Evolutionary conservation across 768 basidiomycete species (phyloP), one percentile per base, ranked within the genome.

Genomic region (Auriculariales sp.): DNA sequence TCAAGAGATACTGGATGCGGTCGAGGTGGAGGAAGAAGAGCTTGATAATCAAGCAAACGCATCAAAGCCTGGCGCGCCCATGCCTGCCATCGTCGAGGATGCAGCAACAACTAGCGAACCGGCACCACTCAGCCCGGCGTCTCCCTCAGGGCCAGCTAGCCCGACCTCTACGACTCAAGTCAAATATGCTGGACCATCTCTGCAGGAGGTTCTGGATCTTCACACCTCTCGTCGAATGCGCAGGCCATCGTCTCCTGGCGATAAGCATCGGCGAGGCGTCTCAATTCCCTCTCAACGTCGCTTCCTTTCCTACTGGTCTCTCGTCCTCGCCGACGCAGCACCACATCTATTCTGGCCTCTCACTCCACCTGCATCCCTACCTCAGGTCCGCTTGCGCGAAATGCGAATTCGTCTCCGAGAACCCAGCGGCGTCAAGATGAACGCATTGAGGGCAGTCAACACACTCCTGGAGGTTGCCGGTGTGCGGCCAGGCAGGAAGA

Each of bases 251-350:
- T 52, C 42, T 48, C 62, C 55, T 68, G 64, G 52, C 49, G 54
- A 53, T 70, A 67, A 33, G n/a, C 27, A 36, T 0, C 42, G 29
- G 58, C 78, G 73, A 55, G 82, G 82, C 10, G 81, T 88, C 35
- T 83, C 79, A 53, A 90, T 90, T 55, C 82, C 87, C 0, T 83
- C 81, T 51, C 88, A 90, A 61, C 72, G 78, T 2, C 77, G 88
- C 17, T 89, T 79, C 71, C 65, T 92, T 3, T 72, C 76, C 55
- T 91, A 90, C 58, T 91, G 83, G 83, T 75, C 79, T 0, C 68
- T 78, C 10, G 58, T 81, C n/a, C 68, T 84, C 14, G 66, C 73
- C 3, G 67, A 72, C 44, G 72, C 74, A 33, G 77, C 70, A 0
- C 82, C 81, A 3, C 52, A 62, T 2, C 68, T 71, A 24, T 61